Conservation (phyloP, 495 filamentous ascomycete genomes). For the Neurospora sp. region DNA sequence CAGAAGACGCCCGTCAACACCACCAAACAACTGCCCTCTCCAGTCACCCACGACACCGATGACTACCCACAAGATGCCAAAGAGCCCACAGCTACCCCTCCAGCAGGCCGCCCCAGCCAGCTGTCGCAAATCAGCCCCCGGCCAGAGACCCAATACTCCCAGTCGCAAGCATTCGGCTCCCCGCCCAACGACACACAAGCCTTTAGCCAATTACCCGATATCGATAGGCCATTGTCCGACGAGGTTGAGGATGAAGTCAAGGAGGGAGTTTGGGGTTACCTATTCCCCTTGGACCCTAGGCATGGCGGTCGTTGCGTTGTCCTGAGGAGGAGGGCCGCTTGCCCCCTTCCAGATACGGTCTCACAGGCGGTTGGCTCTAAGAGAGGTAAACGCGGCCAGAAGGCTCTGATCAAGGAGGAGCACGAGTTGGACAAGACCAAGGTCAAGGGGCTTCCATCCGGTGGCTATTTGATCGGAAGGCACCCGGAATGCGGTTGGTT, state of each 20-base stretch:
- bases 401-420: conserved; percentile 39
- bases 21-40: conserved; percentile 69
- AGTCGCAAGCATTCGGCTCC: conserved; percentile 28
- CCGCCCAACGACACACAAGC: conserved; percentile 45
- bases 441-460: conserved; percentile 46
- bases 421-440: conserved; percentile 49
- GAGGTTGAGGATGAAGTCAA: conserved; percentile 79
- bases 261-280: conserved; percentile 92
- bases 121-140: conserved; percentile 29
- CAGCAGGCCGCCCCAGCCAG: conserved; percentile 50
- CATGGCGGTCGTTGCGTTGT: conserved; percentile 60
- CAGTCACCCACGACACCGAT: conserved; percentile 59
- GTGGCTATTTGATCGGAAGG: conserved; percentile 86
- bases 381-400: conserved; percentile 29
- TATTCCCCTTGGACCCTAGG: conserved; percentile 66
- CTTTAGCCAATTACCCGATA: conserved; percentile 58
- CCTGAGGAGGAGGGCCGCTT: conserved; percentile 55
- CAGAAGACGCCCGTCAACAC: conserved; percentile 50
- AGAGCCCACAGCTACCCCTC: conserved; percentile 62
- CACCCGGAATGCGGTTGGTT: conserved; percentile 88
- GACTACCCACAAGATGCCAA: conserved; percentile 48
- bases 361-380: conserved; percentile 9
- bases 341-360: conserved; percentile 42
- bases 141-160: conserved; percentile 30
- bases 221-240: conserved; percentile 62